Percentiles rank a stretch among this genome's conserved stretches.
phyloP scores from a whole-genome alignment of 2,329 filamentous ascomycete genomes.

The Davidsoniella eucalypti region DNA sequence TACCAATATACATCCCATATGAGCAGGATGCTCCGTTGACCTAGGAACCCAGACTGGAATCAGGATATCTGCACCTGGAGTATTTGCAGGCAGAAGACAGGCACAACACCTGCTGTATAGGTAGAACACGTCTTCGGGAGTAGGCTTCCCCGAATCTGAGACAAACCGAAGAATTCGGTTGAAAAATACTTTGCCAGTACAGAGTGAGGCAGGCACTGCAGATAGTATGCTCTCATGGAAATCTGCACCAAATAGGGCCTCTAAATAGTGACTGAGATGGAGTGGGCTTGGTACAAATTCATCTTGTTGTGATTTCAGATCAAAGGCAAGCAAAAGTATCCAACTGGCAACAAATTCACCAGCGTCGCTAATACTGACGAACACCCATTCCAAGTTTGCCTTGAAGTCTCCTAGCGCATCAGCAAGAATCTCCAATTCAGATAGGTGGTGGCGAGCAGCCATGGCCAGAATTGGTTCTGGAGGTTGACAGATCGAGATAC shows the following conservation, averaged over 20 bases:
- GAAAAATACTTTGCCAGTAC: background rate
- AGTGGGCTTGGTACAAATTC: no score
- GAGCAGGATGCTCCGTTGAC: background rate
- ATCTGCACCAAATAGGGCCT: no score
- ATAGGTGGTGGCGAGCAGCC: background rate
- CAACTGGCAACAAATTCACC: background rate
- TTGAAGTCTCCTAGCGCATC: background rate
- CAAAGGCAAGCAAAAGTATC: no score
- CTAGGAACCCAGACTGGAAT: background rate
- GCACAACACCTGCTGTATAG: background rate
- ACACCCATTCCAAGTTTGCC: background rate
- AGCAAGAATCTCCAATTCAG: background rate
- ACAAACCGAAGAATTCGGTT: background rate
- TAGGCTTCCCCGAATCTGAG: background rate
- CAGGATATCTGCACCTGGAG: background rate
- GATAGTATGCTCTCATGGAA: no score
- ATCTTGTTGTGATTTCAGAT: no score
- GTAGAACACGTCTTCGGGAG: background rate
- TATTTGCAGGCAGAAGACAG: background rate
- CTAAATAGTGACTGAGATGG: no score
- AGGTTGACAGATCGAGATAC: background rate
- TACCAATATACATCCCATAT: background rate
- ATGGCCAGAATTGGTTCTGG: background rate
- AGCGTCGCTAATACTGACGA: background rate
- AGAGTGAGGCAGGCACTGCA: no score